Evolutionary conservation across 1,284 basidiomycete genomes (phyloP), one percentile per base, ranked within the genome.

Genomic region (Boletellus deceptivus): DNA sequence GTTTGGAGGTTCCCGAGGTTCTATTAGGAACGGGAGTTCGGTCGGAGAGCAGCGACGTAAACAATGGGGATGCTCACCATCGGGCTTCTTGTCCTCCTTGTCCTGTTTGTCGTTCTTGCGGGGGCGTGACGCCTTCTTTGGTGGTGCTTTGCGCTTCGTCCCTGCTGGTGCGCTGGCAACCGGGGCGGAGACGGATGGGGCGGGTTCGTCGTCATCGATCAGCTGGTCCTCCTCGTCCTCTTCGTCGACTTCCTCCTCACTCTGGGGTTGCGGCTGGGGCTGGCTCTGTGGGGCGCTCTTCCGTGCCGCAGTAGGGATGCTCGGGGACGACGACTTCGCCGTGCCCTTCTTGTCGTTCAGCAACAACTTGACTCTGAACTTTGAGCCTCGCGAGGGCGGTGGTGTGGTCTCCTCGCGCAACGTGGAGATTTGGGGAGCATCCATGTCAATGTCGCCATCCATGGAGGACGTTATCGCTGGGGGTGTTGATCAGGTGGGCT

Each of bases 161-260:
- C 65, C 59, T 44, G 60, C 36, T 43, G 60, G 49, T 13, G 43
- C 46, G 33, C 49, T 72, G 35, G 66, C 57, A 52, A 67, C 59
- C 49, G 66, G 69, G 14, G 63, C 60, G 45, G 71, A 60, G 53
- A 65, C 55, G 43, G 66, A 67, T 44, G 46, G 63, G 44, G 48
- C 54, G 24, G 48, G 63, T 62, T 65, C 73, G 39, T 78, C 83
- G 56, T 89, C 86, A 66, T 89, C 86, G 58, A 86, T 83, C 56
- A 88, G 77, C 59, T 87, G 82, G 71, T 89, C 86, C 67, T 87
- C 85, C 62, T 89, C 84, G 4, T 86, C 86, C 40, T 86, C 84
- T 20, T 79, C 78, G 16, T 85, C 82, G 10, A 77, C 75, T 29
- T 73, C 70, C 35, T 68, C 71, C 41, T 71, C 71, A 43, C 62